A percentile compares a stretch with the other conserved stretches of the same genome.
Conservation (phyloP, 2,329 filamentous ascomycete genomes). For the Neopestalotiopsis sp. region DNA sequence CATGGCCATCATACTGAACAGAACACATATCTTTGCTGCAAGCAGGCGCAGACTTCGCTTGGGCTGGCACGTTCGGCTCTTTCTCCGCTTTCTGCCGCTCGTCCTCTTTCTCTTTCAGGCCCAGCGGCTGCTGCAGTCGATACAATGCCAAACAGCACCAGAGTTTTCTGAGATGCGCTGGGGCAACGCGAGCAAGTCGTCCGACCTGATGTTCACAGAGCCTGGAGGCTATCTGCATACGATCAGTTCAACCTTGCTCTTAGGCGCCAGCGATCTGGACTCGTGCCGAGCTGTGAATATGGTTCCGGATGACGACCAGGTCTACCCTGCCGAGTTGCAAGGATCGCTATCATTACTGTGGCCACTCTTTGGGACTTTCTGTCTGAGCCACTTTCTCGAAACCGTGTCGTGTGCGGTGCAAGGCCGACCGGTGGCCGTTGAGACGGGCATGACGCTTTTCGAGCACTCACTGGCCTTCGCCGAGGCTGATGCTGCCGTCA, state of each 20-base stretch:
- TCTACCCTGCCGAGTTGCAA: slow-evolving; percentile 58
- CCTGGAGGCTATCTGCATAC: slow-evolving; percentile 73
- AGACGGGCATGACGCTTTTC: slow-evolving; percentile 95
- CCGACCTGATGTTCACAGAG: slow-evolving; percentile 72
- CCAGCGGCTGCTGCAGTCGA: slow-evolving; percentile 75
- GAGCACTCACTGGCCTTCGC: slow-evolving; percentile 96
- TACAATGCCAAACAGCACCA: slow-evolving; percentile 88
- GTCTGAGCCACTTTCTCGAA: slow-evolving; percentile 84
- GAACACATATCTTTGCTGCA: slow-evolving; percentile 92
- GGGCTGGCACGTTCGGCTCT: slow-evolving; percentile 72
- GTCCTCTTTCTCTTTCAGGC: slow-evolving; percentile 72
- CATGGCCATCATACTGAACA: slow-evolving; percentile 86
- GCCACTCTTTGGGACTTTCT: slow-evolving; percentile 74
- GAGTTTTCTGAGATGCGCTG: slow-evolving; percentile 73
- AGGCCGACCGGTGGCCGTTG: slow-evolving; percentile 77
- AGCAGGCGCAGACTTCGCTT: slow-evolving; percentile 81
- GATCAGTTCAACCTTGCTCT: slow-evolving; percentile 72
- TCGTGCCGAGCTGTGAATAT: slow-evolving; percentile 80
- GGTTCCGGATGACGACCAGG: slow-evolving; percentile 60
- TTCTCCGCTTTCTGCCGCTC: slow-evolving; percentile 74
- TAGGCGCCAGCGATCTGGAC: slow-evolving; percentile 74
- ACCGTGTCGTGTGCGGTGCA: slow-evolving; percentile 87
- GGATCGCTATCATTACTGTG: slow-evolving; percentile 81
- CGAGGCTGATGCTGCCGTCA: slow-evolving; percentile 88
- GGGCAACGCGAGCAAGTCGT: slow-evolving; percentile 67